phyloP scores from a whole-genome alignment of 2,329 filamentous ascomycete genomes.

The Fusarium sp. region DNA sequence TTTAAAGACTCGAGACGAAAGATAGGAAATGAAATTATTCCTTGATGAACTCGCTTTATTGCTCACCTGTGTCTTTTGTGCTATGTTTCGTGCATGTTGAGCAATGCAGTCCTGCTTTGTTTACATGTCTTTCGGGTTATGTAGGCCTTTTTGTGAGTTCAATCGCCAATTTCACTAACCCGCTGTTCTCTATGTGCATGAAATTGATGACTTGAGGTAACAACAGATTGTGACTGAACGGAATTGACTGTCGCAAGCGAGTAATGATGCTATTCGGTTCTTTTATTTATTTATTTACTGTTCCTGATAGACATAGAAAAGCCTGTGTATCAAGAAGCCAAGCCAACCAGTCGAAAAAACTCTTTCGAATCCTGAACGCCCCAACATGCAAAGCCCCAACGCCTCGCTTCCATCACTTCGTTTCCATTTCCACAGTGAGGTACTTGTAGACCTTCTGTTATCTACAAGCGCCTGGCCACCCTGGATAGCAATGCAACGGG shows the following conservation, averaged over 20 bases:
- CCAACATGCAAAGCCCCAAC: slow-evolving; percentile 7
- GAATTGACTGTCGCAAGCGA: background rate
- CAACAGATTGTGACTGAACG: background rate
- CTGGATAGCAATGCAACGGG: slow-evolving; percentile 29
- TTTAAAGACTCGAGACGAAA: slow-evolving; percentile 43
- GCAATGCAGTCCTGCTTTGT: background rate
- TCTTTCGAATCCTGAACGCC: background rate
- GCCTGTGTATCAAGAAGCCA: background rate
- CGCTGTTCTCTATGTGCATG: background rate
- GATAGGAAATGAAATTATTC: slow-evolving; percentile 45
- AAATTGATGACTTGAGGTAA: background rate
- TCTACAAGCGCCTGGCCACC: slow-evolving; percentile 26
- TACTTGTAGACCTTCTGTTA: background rate
- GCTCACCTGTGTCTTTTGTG: background rate
- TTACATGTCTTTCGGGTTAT: background rate
- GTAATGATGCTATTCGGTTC: background rate
- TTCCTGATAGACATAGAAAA: background rate
- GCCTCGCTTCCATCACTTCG: slow-evolving; percentile 8
- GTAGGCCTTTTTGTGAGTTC: background rate
- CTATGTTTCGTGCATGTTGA: background rate
- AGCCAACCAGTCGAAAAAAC: background rate
- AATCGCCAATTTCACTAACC: background rate
- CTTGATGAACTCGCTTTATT: slow-evolving; percentile 22
- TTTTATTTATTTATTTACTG: too few species aligned
- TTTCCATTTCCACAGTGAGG: background rate